These are phyloP conservation scores for Mucuna pruriens DNA, from an alignment of 306 rosid genomes.

Conservation along the genomic window DNA sequence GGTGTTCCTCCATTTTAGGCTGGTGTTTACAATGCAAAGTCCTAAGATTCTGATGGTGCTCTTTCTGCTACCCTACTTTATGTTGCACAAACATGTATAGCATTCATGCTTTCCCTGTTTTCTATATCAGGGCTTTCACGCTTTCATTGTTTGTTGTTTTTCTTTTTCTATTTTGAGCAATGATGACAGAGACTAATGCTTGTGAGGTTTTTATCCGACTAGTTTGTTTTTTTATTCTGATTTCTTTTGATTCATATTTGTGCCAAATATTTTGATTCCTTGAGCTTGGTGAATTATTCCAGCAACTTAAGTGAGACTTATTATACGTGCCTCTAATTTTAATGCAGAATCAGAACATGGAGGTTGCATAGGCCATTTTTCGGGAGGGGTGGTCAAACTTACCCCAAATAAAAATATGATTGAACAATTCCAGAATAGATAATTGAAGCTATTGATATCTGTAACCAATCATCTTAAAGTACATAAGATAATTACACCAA, in stretches of 20 bases:
- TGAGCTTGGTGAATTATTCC: not conserved
- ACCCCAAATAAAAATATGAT: too few relatives aligned
- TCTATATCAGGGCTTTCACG: not conserved
- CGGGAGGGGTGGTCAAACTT: too few relatives aligned
- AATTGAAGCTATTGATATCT: too few relatives aligned
- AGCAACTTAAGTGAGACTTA: constrained; percentile 8
- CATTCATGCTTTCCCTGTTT: not conserved
- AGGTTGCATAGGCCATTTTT: constrained; percentile 87
- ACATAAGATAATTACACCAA: too few relatives aligned
- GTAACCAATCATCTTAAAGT: too few relatives aligned
- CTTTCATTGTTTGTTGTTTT: not conserved
- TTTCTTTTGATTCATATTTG: not conserved
- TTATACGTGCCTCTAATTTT: too few relatives aligned
- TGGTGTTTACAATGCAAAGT: too few relatives aligned
- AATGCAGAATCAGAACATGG: too few relatives aligned
- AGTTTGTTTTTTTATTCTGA: not conserved
- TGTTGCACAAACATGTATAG: not conserved
- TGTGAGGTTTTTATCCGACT: not conserved
- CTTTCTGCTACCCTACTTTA: not conserved
- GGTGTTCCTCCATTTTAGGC: too few relatives aligned
- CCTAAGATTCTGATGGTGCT: not conserved
- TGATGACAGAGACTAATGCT: not conserved
- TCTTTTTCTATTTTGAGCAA: not conserved
- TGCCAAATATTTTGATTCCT: not conserved
- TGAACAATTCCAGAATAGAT: too few relatives aligned